phyloP scores from a whole-genome alignment of 768 basidiomycete species.

The Dacryopinax primogenitus region DNA sequence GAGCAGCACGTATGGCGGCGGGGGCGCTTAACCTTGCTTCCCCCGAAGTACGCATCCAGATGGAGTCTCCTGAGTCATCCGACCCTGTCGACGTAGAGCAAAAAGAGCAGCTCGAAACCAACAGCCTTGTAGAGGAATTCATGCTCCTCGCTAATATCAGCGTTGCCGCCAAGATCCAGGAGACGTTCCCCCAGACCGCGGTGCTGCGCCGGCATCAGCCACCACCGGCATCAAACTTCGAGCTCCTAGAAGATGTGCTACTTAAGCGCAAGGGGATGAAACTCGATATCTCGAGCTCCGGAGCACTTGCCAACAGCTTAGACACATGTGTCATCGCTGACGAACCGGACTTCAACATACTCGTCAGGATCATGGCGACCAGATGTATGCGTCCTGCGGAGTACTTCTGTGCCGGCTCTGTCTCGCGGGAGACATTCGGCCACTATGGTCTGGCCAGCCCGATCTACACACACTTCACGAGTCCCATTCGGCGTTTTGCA shows the following conservation, averaged over 20 bases:
- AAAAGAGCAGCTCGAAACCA: conserved; percentile 84
- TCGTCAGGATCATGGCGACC: conserved; percentile 98
- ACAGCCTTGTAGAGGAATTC: conserved; percentile 95
- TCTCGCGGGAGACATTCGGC: conserved; percentile 79
- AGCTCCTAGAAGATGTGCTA: conserved; percentile 86
- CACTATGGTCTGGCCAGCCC: conserved; percentile 96
- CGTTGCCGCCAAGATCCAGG: conserved; percentile 82
- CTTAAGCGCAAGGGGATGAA: conserved; percentile 68
- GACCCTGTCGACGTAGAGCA: conserved; percentile 97
- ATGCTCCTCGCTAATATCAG: conserved; percentile 97
- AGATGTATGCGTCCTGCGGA: conserved; percentile 97
- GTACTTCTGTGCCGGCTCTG: conserved; percentile 94
- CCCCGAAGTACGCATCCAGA: conserved; percentile 93
- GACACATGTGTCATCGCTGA: conserved; percentile 72
- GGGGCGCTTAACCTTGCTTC: conserved; percentile 98
- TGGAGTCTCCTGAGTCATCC: conserved; percentile 83
- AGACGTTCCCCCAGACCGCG: conserved; percentile 89
- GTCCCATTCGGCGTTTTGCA: conserved; percentile 95
- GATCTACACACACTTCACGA: conserved; percentile 98
- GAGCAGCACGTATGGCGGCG: conserved; percentile 74
- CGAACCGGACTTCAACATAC: conserved; percentile 87
- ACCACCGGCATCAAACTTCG: conserved; percentile 87
- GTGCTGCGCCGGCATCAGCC: conserved; percentile 84
- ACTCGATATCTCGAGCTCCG: conserved; percentile 83
- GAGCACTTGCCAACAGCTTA: conserved; percentile 73